These are phyloP conservation scores for Metarhizium brunneum DNA, from an alignment of 2,329 filamentous ascomycete species.

Conservation along the genomic window DNA sequence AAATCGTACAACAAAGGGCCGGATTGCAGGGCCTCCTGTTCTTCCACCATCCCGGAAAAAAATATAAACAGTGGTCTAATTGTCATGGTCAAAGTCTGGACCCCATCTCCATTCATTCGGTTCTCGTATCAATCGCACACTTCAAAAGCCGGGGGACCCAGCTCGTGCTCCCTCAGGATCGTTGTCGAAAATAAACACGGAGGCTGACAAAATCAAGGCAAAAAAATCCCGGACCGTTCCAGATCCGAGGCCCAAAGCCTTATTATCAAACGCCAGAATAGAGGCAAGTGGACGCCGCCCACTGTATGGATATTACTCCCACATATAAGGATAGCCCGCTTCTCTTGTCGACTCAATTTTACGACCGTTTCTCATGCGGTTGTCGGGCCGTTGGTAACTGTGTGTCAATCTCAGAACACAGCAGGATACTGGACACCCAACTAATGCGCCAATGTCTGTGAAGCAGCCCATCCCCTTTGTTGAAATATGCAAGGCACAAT, in stretches of 20 bases:
- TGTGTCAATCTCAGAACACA: not conserved
- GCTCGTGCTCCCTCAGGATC: not conserved
- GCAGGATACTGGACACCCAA: not conserved
- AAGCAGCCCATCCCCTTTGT: not conserved
- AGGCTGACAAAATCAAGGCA: not conserved
- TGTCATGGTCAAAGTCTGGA: not conserved
- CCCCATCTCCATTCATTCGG: not conserved
- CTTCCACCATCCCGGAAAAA: not conserved
- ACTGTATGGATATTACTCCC: not conserved
- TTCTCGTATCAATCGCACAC: not conserved
- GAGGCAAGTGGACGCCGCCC: not conserved
- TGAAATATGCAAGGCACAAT: not conserved
- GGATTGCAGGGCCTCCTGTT: not conserved
- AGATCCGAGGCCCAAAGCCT: not conserved
- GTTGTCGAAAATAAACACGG: slow-evolving; percentile 1
- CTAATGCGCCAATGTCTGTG: not conserved
- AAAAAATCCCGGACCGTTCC: slow-evolving; percentile 1
- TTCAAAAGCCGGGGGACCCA: not conserved
- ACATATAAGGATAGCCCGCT: not conserved
- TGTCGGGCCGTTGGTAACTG: not conserved
- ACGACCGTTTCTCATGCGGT: not conserved
- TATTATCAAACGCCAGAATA: not conserved
- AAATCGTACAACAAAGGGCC: slow-evolving; percentile 1
- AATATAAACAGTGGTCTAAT: slow-evolving; percentile 2
- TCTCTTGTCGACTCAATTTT: not conserved